Evolutionary conservation across 768 basidiomycete genomes (phyloP), one percentile per base, ranked within the genome.

Genomic region (Saitozyma podzolica): DNA sequence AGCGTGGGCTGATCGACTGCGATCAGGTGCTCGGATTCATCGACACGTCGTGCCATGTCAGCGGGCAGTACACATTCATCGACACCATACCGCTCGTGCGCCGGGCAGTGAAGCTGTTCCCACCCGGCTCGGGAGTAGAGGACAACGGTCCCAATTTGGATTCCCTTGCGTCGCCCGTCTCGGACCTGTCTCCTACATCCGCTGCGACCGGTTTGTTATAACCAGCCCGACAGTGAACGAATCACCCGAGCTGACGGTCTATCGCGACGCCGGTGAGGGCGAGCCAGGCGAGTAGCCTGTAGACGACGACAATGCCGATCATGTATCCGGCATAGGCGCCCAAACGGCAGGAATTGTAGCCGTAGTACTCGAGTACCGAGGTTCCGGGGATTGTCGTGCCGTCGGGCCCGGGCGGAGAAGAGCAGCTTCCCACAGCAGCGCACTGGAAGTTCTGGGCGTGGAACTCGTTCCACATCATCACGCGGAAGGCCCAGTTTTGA

Each of bases 1-100:
- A 50, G 20, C 29, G 40, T 20, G 48, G 41, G 39, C 37, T 4
- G 39, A 5, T 8, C 16, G 5, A n/a, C n/a, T n/a, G n/a, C n/a
- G n/a, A n/a, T n/a, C 50, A 71, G 73, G 69, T 75, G 41, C 52
- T 73, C 7, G 71, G 74, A 0, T 40, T 68, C 40, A 65, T 70
- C 45, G 66, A 73, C 37, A 70, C 71, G 0, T 62, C 61, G 11
- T 75, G 73, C 61, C 71, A 75, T 45, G 68, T 73, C 16, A 51
- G 74, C 58, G 74, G 74, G 1, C 74, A 75, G 54, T 75, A 75
- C 49, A 73, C 74, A 16, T 58, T 75, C 2, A 59, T 75, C 50
- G 74, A 75, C 55, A 75, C 74, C 0, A 41, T 73, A 14, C 74
- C 72, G 0, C 51, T 73, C 10, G 62, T 65, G 9, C 59, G 71